Evolutionary conservation across 2,329 filamentous ascomycete species (phyloP), one percentile per base, ranked within the genome.

Genomic region (Talaromyces piceae): DNA sequence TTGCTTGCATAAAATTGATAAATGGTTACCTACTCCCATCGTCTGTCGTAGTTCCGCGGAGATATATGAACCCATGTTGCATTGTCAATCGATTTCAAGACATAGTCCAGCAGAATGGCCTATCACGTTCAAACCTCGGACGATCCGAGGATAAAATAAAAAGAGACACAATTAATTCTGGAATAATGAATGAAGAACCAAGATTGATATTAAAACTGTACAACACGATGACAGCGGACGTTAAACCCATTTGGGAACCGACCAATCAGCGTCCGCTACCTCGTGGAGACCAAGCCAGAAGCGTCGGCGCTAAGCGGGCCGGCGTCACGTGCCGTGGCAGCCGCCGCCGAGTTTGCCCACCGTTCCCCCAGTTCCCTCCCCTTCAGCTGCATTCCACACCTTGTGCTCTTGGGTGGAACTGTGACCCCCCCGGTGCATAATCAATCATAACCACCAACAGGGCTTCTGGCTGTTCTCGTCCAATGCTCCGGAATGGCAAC

Each of bases 401-500:
- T 37, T 37, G n/a, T 18, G 20, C 31, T 4, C 30, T n/a, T n/a
- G n/a, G n/a, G n/a, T n/a, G n/a, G n/a, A 28, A 11, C 26, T 28
- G n/a, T 7, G 6, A 16, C 4, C 28, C 4, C 13, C 31, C 2
- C 6, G 31, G 31, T 2, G n/a, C 4, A 5, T 8, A 8, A 18
- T 9, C 16, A 18, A 20, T 4, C 16, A 11, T 18, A 37, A 37
- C 33, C 31, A 37, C 33, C 33, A 37, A 37, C 33, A 37, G n/a
- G n/a, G n/a, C n/a, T n/a, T n/a, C n/a, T n/a, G n/a, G n/a, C n/a
- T n/a, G n/a, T n/a, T n/a, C n/a, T n/a, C n/a, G n/a, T n/a, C n/a
- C n/a, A n/a, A n/a, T n/a, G 31, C 13, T 16, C 9, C 6, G 13
- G 39, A 12, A 50, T 50, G 51, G 31, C 47, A 25, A 49, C 56